Base-by-base conservation (phyloP, 345 rosid species). In the Ricinus communis region DNA sequence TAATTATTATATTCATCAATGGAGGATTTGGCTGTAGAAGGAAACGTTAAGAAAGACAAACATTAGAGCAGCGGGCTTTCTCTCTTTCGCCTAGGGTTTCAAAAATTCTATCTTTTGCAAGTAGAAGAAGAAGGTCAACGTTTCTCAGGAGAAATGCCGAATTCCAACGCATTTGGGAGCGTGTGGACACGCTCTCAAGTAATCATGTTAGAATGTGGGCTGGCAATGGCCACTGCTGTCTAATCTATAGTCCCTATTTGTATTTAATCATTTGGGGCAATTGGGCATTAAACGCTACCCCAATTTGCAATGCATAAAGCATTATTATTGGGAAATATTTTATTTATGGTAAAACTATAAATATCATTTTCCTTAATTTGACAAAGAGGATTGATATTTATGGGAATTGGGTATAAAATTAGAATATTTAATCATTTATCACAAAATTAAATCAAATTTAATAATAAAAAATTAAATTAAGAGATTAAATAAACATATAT, bases 121-220 rank as follows among this genome's bases (percentile, higher is more conserved):
- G 28, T n/a, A 5, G 55, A 30, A 14, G 52, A 53, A 61, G 55
- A 25, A 19, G 72, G 68, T 74, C 77, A 68, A 74, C 77, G 55
- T 30, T 58, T 21, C 1, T n/a, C 52, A 24, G 60, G 43, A 50
- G 38, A 18, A 25, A 66, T 59, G 59, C 4, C 27, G 14, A 21
- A 14, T 51, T 0, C 13, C 18, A 56, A 40, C 58, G 3, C 2
- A 49, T 5, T 6, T 5, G 5, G 21, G 72, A 58, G 77, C 72
- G 77, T 73, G 66, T 8, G 0, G 0, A 30, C 19, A 28, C 69
- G 55, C 19, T 8, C 15, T n/a, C 11, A 25, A 43, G n/a, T 6
- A 33, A 33, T 33, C 38, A 33, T 33, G 38, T 33, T 33, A 33
- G 38, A 33, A 33, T 8, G 47, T 11, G 4, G 47, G 47, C 47